Evolutionary conservation across 345 rosid genomes (phyloP), one percentile per base, ranked within the genome.

Genomic region (Trapa bicornis): DNA sequence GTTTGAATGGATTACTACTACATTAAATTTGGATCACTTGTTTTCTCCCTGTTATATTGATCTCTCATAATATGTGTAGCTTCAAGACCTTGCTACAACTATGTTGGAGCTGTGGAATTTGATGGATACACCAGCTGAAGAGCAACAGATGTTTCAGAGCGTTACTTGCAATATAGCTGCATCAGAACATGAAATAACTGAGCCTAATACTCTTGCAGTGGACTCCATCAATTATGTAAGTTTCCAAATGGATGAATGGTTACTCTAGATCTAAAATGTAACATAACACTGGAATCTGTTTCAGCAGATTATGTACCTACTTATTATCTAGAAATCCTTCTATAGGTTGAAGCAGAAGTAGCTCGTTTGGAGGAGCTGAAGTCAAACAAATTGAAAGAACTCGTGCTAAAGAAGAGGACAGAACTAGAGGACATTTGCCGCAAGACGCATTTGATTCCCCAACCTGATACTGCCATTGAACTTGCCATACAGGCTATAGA

Each of bases 41-140:
- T 41, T 72, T 47, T 22, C 58, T 29, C 1, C 66, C n/a, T 45
- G 16, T 32, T 65, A 32, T 38, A 50, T 22, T 68, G 56, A 79
- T 67, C 15, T 33, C 61, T 74, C 69, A 10, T 67, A 14, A 13
- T 48, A 9, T 56, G 74, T 70, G 72, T 82, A 95, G 99, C 96
- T 95, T 61, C 99, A 95, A 91, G 99, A 95, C 78, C 91, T 88
- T 65, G 96, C 96, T 65, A 83, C 92, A 52, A 80, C 92, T 61
- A 85, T 95, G 91, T 74, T 95, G 81, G 94, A 87, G 82, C 83
- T 95, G 68, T 95, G 99, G 98, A 82, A 91, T 77, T 77, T 91
- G 87, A 91, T 95, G 99, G 99, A 95, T 66, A 95, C 98, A 65
- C 99, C 98, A 64, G 62, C 85, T 68, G 98, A 91, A 71, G 98